A percentile compares a stretch with the other conserved stretches of the same genome.
These are phyloP conservation scores for Trifolium dubium DNA, from an alignment of 306 rosid genomes.

Conservation along the genomic window DNA sequence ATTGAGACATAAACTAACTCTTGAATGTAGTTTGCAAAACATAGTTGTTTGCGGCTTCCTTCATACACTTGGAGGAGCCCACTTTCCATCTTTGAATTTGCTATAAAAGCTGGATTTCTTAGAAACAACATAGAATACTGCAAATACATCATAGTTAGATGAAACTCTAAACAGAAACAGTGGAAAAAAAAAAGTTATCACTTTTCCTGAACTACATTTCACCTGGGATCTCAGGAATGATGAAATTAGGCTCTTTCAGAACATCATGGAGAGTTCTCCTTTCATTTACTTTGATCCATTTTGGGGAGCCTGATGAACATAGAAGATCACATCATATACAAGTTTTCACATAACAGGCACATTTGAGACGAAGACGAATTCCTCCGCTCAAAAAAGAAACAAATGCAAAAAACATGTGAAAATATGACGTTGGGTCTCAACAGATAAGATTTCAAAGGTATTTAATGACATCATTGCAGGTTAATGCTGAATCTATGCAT, in stretches of 20 bases:
- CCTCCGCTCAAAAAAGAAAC: background rate
- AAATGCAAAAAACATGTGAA: background rate
- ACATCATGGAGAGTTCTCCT: conserved; percentile 64
- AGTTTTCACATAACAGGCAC: background rate
- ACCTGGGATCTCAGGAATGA: conserved; percentile 92
- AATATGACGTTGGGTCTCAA: background rate
- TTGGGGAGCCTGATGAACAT: conserved; percentile 53
- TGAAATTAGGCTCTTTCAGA: conserved; percentile 59
- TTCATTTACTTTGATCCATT: conserved; percentile 85
- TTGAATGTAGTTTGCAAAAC: conserved; percentile 13
- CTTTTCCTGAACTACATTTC: conserved; percentile 13
- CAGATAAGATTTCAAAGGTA: conserved; percentile 19
- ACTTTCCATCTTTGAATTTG: conserved; percentile 82
- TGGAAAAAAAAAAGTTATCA: background rate
- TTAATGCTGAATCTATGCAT: background rate
- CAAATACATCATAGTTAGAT: conserved; percentile 39
- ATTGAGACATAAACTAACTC: conserved; percentile 8
- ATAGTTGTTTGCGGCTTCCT: conserved; percentile 24
- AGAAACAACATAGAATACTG: conserved; percentile 90
- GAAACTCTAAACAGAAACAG: conserved; percentile 33
- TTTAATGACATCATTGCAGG: background rate
- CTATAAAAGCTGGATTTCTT: conserved; percentile 72
- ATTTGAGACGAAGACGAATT: background rate
- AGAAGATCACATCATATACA: conserved; percentile 29
- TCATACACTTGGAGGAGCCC: conserved; percentile 68